Percentiles rank a stretch among this genome's conserved stretches.
Conservation (phyloP, 148 eudicot species). For the Bassia scoparia region DNA sequence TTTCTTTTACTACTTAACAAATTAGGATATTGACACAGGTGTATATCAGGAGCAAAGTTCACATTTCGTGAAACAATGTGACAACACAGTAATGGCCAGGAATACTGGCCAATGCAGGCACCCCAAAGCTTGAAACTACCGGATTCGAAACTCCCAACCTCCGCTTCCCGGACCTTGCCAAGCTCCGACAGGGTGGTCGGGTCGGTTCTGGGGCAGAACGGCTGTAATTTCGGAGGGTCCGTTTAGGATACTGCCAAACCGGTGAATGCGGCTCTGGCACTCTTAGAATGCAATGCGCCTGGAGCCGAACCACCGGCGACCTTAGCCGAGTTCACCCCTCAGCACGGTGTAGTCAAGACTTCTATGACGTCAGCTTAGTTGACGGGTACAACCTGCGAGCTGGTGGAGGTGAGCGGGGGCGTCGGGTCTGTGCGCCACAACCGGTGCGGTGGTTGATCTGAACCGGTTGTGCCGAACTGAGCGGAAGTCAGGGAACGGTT, state of each 20-base stretch:
- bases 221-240: conserved; percentile 55
- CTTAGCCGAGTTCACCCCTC: conserved; percentile 72
- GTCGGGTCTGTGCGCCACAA: conserved; percentile 60
- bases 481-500: conserved; percentile 50
- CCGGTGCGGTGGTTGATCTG: conserved; percentile 74
- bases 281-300: conserved; percentile 63
- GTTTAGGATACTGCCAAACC: conserved; percentile 51
- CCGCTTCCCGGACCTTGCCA: conserved; percentile 47
- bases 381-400: conserved; percentile 76
- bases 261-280: conserved; percentile 86
- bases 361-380: conserved; percentile 86
- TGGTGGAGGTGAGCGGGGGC: conserved; percentile 67
- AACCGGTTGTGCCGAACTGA: conserved; percentile 71
- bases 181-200: conserved; percentile 94
- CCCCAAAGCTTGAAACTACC: conserved; percentile 56
- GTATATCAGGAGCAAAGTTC: conserved; percentile 47
- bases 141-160: conserved; percentile 75
- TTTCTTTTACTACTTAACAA: not conserved
- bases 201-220: conserved; percentile 89
- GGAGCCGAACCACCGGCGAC: conserved; percentile 90
- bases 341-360: conserved; percentile 61
- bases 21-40: too few relatives aligned
- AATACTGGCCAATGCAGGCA: conserved; percentile 72
- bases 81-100: conserved; percentile 86
- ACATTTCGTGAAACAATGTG: conserved; percentile 72